These are phyloP conservation scores for Taphrina sp. DNA, from an alignment of 1,139 yeast species.

Conservation along the genomic window DNA sequence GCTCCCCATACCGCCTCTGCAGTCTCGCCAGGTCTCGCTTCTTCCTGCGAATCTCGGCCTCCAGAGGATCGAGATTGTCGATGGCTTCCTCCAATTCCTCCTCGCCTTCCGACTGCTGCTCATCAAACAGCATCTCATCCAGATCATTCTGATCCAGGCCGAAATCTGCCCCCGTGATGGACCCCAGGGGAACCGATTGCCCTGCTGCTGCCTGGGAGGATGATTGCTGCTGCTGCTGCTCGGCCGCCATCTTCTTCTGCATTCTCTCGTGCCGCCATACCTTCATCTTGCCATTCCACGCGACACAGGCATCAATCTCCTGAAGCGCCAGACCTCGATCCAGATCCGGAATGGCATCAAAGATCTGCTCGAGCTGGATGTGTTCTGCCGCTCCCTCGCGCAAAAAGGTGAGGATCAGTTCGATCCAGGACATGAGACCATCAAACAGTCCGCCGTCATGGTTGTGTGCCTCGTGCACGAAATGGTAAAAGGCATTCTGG, in stretches of 20 bases:
- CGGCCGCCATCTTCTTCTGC: slow-evolving; percentile 43
- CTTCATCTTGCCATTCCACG: slow-evolving; percentile 50
- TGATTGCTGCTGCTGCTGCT: slow-evolving; percentile 11
- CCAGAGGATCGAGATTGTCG: slow-evolving; percentile 37
- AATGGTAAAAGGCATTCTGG: slow-evolving; percentile 66
- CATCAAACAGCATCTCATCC: slow-evolving; percentile 51
- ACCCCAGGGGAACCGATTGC: slow-evolving; percentile 51
- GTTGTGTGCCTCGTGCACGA: slow-evolving; percentile 70
- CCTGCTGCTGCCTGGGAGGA: slow-evolving; percentile 54
- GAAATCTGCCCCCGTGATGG: slow-evolving; percentile 53
- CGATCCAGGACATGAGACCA: slow-evolving; percentile 69
- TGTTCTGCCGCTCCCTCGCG: slow-evolving; percentile 51
- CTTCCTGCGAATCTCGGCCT: slow-evolving; percentile 37
- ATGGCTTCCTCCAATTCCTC: slow-evolving; percentile 35
- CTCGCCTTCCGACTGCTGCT: slow-evolving; percentile 35
- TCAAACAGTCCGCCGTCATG: slow-evolving; percentile 75
- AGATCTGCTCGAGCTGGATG: slow-evolving; percentile 44
- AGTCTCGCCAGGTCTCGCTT: slow-evolving; percentile 31
- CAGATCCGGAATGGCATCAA: slow-evolving; percentile 41
- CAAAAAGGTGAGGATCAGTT: slow-evolving; percentile 59
- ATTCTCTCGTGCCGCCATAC: slow-evolving; percentile 43
- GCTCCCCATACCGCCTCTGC: slow-evolving; percentile 36
- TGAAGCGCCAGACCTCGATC: slow-evolving; percentile 47
- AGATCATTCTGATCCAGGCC: slow-evolving; percentile 62
- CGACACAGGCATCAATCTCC: slow-evolving; percentile 52